These are phyloP conservation scores for Aschersonia sp. DNA, from an alignment of 2,329 filamentous ascomycete genomes.

Conservation along the genomic window DNA sequence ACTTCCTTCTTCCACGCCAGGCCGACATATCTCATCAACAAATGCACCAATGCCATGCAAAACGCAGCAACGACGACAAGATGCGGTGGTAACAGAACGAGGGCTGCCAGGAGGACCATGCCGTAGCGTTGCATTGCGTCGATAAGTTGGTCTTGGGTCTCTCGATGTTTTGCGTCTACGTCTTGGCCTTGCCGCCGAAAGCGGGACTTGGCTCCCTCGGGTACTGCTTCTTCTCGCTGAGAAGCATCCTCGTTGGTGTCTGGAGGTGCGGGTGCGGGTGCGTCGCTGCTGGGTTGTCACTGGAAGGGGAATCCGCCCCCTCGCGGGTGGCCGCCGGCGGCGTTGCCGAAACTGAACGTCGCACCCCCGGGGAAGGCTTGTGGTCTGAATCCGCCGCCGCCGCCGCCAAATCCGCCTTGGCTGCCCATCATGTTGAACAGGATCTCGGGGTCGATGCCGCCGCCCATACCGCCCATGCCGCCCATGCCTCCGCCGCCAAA, in stretches of 20 bases:
- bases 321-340: conserved; percentile 19
- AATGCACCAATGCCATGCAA: conserved; percentile 23
- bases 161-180: conserved; percentile 8
- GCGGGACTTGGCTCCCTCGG: conserved; percentile 10
- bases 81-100: conserved; percentile 31
- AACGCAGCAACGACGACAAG: conserved; percentile 23
- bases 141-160: conserved; percentile 22
- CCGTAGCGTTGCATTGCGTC: conserved; percentile 27
- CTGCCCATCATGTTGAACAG: conserved; percentile 75
- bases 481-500: conserved; percentile 56
- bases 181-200: conserved; percentile 14
- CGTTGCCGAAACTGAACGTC: conserved; percentile 39
- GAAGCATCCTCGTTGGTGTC: conserved; percentile 15
- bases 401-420: conserved; percentile 40
- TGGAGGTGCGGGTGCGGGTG: conserved; percentile 18
- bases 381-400: conserved; percentile 34
- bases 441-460: conserved; percentile 62
- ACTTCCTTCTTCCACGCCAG: background rate
- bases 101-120: conserved; percentile 24
- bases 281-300: conserved; percentile 28
- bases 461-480: conserved; percentile 53
- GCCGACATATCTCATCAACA: conserved; percentile 18
- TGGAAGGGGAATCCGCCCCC: conserved; percentile 28
- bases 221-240: conserved; percentile 10
- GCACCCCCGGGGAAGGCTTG: conserved; percentile 35